Percentiles rank a stretch among this genome's conserved stretches.
phyloP scores from a whole-genome alignment of 176 grass and related monocot genomes.

The Lolium perenne region DNA sequence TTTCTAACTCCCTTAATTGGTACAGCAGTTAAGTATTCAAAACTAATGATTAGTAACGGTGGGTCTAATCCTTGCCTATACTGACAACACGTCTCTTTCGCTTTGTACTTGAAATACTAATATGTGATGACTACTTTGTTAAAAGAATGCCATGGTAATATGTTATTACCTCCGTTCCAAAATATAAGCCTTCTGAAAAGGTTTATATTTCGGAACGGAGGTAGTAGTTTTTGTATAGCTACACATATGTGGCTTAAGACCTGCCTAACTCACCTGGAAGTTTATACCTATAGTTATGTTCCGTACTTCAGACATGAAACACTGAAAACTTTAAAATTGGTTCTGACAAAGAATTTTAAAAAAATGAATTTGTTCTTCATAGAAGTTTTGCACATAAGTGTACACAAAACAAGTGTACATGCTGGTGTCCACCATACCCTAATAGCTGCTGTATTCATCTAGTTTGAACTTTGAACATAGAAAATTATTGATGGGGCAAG shows the following conservation, averaged over 20 bases:
- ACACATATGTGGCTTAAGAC: constrained; percentile 19
- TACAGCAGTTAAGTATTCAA: neutral
- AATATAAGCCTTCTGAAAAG: too few species aligned
- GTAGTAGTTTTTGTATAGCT: neutral
- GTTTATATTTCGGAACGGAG: too few species aligned
- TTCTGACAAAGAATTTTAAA: neutral
- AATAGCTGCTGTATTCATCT: neutral
- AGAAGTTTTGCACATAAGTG: constrained; percentile 23
- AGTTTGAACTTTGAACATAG: constrained; percentile 3
- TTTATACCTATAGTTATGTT: neutral
- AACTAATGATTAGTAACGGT: neutral
- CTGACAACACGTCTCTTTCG: neutral
- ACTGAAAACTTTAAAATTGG: neutral
- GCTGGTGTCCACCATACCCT: constrained; percentile 7
- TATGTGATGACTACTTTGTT: neutral
- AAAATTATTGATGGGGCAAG: constrained; percentile 11
- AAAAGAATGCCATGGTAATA: neutral
- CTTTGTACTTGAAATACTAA: constrained; percentile 10
- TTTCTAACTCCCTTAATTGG: constrained; percentile 26
- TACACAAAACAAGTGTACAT: constrained; percentile 31
- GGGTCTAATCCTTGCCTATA: neutral
- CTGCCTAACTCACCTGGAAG: neutral
- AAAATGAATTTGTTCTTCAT: constrained; percentile 7
- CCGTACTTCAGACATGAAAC: neutral
- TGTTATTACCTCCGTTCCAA: neutral